Conservation (phyloP, 2,329 filamentous ascomycete species). For the Teratosphaeria viscida region DNA sequence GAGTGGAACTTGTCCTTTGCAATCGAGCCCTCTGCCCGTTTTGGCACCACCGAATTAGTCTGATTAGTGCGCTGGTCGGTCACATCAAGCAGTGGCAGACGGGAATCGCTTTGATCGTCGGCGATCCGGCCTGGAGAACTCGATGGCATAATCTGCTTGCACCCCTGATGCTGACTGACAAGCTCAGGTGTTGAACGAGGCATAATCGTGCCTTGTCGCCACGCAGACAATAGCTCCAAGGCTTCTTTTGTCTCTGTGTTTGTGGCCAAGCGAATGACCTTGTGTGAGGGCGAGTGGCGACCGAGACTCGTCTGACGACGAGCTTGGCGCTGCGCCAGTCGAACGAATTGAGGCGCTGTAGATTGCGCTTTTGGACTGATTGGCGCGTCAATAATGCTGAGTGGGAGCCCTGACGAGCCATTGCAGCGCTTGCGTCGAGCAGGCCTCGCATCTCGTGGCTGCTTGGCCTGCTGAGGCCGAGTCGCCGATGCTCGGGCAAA, state of each 20-base stretch:
- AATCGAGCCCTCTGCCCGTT: neutral
- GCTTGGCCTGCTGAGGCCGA: neutral
- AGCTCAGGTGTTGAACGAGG: neutral
- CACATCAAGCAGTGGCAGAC: neutral
- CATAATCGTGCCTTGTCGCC: constrained; percentile 35
- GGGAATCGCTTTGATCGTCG: neutral
- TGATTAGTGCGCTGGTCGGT: neutral
- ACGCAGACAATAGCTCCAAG: constrained; percentile 38
- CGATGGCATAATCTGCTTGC: neutral
- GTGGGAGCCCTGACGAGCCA: constrained; percentile 16
- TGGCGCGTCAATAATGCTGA: constrained; percentile 43
- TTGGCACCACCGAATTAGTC: neutral
- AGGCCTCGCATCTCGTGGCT: neutral
- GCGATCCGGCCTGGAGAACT: neutral
- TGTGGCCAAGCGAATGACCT: constrained; percentile 22
- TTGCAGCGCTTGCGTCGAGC: constrained; percentile 1
- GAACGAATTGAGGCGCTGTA: constrained; percentile 41
- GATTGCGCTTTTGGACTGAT: constrained; percentile 22
- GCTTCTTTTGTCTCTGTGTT: constrained; percentile 48
- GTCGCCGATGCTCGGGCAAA: neutral
- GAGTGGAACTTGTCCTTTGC: neutral
- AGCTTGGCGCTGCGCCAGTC: constrained; percentile 44
- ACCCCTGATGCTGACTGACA: neutral
- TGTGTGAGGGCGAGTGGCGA: constrained; percentile 38
- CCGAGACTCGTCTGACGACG: constrained; percentile 38